Evolutionary conservation across 495 filamentous ascomycete genomes (phyloP).

Genomic region (Daldinia childiae): DNA sequence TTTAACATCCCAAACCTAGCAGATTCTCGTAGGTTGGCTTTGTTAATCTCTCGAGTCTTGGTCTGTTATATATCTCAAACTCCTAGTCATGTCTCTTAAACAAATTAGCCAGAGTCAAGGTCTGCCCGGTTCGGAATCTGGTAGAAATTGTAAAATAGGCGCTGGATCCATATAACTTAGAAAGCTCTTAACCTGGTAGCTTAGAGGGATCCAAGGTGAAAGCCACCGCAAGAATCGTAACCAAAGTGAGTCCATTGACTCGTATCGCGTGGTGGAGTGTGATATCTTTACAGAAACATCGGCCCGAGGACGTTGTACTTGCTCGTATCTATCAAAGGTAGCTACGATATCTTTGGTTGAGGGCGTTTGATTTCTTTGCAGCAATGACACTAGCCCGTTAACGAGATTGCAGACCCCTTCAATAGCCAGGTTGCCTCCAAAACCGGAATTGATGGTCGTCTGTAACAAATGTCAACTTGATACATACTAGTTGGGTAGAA

Average conservation of each 20-base stretch:
- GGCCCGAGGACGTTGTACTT: constrained; percentile 37
- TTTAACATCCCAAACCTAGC: too few relatives aligned
- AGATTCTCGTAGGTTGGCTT: too few relatives aligned
- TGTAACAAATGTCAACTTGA: neutral
- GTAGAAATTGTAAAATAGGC: neutral
- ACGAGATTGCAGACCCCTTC: constrained; percentile 39
- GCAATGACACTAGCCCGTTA: constrained; percentile 33
- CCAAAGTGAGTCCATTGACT: constrained; percentile 42
- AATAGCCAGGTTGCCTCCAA: constrained; percentile 40
- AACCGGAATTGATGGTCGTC: constrained; percentile 38
- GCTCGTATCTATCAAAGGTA: constrained; percentile 32
- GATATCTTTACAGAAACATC: constrained; percentile 21
- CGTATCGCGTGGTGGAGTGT: constrained; percentile 30
- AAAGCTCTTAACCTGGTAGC: neutral
- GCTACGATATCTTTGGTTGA: constrained; percentile 24
- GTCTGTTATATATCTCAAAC: neutral
- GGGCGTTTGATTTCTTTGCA: constrained; percentile 1
- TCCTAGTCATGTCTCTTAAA: neutral
- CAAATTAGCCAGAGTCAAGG: neutral
- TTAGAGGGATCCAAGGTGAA: constrained; percentile 11
- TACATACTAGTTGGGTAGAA: neutral
- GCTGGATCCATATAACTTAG: neutral
- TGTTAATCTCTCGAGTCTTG: neutral
- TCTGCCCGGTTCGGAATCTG: neutral
- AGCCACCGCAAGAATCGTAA: constrained; percentile 19